Conservation (phyloP, 805 yeast genomes). For the Isabelozyma pseudorhagii region DNA sequence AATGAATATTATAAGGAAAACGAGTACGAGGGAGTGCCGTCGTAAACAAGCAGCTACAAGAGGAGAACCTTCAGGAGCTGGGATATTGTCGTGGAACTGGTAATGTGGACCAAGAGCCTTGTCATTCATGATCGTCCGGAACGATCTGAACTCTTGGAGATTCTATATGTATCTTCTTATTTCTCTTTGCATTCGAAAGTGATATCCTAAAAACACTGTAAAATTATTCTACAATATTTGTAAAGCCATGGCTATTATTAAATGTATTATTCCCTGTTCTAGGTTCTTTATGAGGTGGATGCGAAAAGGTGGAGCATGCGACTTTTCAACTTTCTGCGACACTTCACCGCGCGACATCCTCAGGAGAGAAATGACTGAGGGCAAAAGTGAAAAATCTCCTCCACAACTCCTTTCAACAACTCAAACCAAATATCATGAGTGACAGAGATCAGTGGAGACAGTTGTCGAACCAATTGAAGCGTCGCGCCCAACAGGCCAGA, state of each 20-base stretch:
- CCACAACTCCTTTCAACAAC: background rate
- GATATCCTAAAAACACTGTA: too few relatives aligned
- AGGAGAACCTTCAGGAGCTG: too few relatives aligned
- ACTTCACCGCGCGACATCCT: background rate
- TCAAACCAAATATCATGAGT: constrained; percentile 24
- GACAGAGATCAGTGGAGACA: constrained; percentile 39
- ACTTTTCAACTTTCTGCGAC: too few relatives aligned
- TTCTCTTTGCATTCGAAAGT: too few relatives aligned
- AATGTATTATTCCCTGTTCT: too few relatives aligned
- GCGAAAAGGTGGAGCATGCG: too few relatives aligned
- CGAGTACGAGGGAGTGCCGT: constrained; percentile 87
- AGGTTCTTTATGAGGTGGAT: too few relatives aligned
- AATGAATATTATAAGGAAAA: constrained; percentile 53
- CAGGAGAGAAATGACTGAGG: background rate
- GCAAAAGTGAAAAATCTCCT: background rate
- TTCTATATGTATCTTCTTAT: too few relatives aligned
- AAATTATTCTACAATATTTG: too few relatives aligned
- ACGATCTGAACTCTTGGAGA: too few relatives aligned
- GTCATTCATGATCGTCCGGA: background rate
- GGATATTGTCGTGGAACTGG: background rate
- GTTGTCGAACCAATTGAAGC: constrained; percentile 39
- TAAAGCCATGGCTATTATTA: too few relatives aligned
- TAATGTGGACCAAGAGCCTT: background rate
- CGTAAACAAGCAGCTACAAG: constrained; percentile 30
- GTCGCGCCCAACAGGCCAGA: constrained; percentile 32